A percentile compares a stretch with the other conserved stretches of the same genome.
Evolutionary conservation across 495 filamentous ascomycete genomes (phyloP).

Genomic region (Talaromyces wortmannii): DNA sequence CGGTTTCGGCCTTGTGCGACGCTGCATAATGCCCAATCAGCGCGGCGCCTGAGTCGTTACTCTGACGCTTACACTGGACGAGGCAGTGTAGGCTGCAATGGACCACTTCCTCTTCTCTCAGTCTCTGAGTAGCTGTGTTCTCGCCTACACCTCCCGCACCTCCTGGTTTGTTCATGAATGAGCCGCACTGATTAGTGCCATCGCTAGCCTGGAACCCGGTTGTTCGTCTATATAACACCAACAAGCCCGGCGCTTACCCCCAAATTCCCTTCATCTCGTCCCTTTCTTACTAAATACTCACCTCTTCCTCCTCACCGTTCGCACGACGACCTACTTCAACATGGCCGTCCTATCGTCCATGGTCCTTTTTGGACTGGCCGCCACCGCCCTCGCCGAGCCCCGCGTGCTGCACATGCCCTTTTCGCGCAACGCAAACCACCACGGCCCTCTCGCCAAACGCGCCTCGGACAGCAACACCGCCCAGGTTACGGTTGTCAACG

Average conservation of each 20-base stretch:
- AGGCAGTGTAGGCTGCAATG: too few species aligned
- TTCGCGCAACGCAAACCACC: background rate
- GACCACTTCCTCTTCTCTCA: too few species aligned
- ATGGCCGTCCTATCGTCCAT: background rate
- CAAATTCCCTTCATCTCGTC: background rate
- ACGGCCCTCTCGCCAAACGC: background rate
- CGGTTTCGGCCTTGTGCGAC: too few species aligned
- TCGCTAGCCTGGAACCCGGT: too few species aligned
- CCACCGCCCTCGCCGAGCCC: slow-evolving; percentile 1
- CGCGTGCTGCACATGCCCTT: slow-evolving; percentile 4
- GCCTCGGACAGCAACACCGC: slow-evolving; percentile 14
- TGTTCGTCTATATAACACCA: too few species aligned
- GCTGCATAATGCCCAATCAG: too few species aligned
- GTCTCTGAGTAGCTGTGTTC: too few species aligned
- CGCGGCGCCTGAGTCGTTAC: too few species aligned
- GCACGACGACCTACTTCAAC: background rate
- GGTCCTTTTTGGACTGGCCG: background rate
- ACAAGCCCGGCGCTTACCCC: background rate
- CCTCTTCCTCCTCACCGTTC: background rate
- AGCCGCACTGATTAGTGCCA: too few species aligned
- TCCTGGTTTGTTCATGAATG: too few species aligned
- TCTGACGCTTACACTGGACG: too few species aligned
- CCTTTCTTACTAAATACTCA: background rate
- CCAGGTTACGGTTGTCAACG: slow-evolving; percentile 50
- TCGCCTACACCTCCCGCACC: too few species aligned